Evolutionary conservation across 768 basidiomycete genomes (phyloP), one percentile per base, ranked within the genome.

Genomic region (Pulveroboletus sp.): DNA sequence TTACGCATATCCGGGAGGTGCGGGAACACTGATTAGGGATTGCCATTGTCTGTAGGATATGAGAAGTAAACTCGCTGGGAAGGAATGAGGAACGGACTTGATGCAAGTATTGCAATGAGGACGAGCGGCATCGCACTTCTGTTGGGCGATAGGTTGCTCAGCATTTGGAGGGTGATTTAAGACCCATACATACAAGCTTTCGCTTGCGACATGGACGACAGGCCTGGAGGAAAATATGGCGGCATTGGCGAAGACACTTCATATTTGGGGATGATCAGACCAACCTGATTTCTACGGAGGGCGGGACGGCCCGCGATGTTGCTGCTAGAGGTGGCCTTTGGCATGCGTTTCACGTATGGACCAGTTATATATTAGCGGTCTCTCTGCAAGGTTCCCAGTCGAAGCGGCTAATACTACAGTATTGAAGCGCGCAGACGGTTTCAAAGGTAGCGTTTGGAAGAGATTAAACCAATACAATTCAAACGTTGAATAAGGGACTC

Each of bases 61-160:
- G 50, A 60, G 49, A 44, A 40, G 39, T 3, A 33, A 8, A 8
- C 32, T 44, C 17, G 4, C 23, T 42, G 20, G 25, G 27, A 49
- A 45, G 34, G 42, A 43, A 45, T 34, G 40, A 43, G 44, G 25
- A n/a, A 75, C 82, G 60, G 57, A 89, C 88, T 85, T 90, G 51
- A 89, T 79, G 59, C 90, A 92, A 44, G 90, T 90, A 35, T 81
- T 77, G 63, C 90, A 93, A 64, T 91, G 87, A 12, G 90, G 90
- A 53, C 90, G 84, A 35, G 84, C 78, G 35, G 90, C 90, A 67
- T 93, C 90, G 57, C 90, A 93, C 86, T 90, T 91, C 89, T 92
- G 23, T 29, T 53, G 21, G 49, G n/a, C n/a, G n/a, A n/a, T 20
- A 51, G 32, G 49, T 40, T 43, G 43, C 47, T 51, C 45, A 53